A percentile compares a stretch with the other conserved stretches of the same genome.
Evolutionary conservation across 306 rosid genomes (phyloP).

Genomic region (Senna tora): DNA sequence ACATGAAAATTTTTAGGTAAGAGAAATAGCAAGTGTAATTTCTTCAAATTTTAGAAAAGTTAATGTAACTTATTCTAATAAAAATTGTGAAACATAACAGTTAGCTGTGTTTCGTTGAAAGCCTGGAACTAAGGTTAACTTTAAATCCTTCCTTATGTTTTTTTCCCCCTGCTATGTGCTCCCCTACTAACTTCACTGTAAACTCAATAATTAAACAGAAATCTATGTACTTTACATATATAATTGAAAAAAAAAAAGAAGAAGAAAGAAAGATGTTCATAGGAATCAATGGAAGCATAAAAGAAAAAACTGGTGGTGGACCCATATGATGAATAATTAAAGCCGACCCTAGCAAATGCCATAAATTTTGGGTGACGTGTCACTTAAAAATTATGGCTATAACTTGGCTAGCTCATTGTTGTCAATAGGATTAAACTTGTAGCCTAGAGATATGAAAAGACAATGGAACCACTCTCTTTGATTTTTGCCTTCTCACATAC

Average conservation of each 20-base stretch:
- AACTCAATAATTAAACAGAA: not conserved
- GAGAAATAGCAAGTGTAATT: too few relatives aligned
- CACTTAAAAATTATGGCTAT: slow-evolving; percentile 45
- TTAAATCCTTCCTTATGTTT: not conserved
- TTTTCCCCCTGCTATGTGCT: slow-evolving; percentile 11
- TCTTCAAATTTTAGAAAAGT: slow-evolving; percentile 15
- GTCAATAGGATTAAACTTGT: slow-evolving; percentile 38
- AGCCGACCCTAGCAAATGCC: slow-evolving; percentile 51
- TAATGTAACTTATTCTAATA: too few relatives aligned
- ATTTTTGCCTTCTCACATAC: slow-evolving; percentile 3
- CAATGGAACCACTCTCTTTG: slow-evolving; percentile 29
- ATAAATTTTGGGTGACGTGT: slow-evolving; percentile 53
- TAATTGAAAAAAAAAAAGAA: not conserved
- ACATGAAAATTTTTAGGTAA: too few relatives aligned
- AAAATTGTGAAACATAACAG: too few relatives aligned
- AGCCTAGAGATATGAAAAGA: slow-evolving; percentile 36
- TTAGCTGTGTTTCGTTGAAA: slow-evolving; percentile 6
- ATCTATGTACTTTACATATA: slow-evolving; percentile 3
- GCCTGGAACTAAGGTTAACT: slow-evolving; percentile 13
- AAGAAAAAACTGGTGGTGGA: slow-evolving; percentile 34
- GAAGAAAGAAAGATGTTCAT: not conserved
- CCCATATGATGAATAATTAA: slow-evolving; percentile 41
- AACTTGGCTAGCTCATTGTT: slow-evolving; percentile 39
- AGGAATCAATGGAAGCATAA: slow-evolving; percentile 2
- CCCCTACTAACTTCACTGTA: not conserved